Evolutionary conservation across 129 eudicot species (phyloP).

Genomic region (Lonicera japonica): DNA sequence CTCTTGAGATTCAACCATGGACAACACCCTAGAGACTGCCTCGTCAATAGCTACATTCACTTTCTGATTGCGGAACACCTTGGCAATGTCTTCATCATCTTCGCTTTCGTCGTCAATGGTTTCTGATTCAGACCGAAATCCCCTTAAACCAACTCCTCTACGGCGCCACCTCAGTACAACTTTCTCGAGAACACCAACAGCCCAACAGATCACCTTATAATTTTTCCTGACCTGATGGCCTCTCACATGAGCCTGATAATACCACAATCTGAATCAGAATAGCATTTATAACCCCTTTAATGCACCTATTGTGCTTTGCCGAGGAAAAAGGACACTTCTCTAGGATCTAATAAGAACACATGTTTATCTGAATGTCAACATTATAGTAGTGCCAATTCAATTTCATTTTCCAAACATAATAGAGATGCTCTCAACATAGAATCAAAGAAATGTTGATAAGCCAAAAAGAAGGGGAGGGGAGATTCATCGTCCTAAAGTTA

Average conservation of each 20-base stretch:
- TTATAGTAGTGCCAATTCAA: neutral
- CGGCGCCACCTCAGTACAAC: conserved; percentile 91
- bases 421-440: neutral
- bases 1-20: conserved; percentile 70
- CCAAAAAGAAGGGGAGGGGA: neutral
- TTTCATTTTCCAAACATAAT: neutral
- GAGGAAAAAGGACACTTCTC: too few species aligned
- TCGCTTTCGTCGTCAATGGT: conserved; percentile 59
- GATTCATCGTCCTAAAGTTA: neutral
- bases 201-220: conserved; percentile 77
- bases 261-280: conserved; percentile 5
- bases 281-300: neutral
- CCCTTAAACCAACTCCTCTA: conserved; percentile 83
- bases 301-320: too few species aligned
- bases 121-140: conserved; percentile 42
- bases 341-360: too few species aligned
- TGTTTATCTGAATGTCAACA: too few species aligned
- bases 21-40: conserved; percentile 72
- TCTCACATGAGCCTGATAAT: conserved; percentile 86
- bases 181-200: conserved; percentile 79
- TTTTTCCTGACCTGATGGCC: conserved; percentile 84
- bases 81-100: conserved; percentile 64
- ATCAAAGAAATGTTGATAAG: neutral
- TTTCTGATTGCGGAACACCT: conserved; percentile 65
- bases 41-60: conserved; percentile 74